A percentile compares a stretch with the other conserved stretches of the same genome.
These are phyloP conservation scores for Dactylellina cionopaga DNA, from an alignment of 2,329 filamentous ascomycete genomes.

Conservation along the genomic window DNA sequence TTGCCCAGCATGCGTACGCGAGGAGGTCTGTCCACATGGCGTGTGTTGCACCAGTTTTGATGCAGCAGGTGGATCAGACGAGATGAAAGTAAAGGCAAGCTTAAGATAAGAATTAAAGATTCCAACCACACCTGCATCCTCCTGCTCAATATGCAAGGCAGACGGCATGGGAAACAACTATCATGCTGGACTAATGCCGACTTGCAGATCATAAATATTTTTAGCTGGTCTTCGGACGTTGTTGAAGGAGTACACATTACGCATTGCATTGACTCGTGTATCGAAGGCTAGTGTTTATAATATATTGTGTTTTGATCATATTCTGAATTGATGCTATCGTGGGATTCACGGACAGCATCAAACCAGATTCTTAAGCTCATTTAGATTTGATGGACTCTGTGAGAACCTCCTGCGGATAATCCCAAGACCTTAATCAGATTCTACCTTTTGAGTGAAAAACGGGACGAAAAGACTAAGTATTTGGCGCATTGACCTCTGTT, in stretches of 20 bases:
- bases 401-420: too few species aligned
- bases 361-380: too few species aligned
- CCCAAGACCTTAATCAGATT: too few species aligned
- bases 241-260: too few species aligned
- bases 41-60: conserved; percentile 41
- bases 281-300: too few species aligned
- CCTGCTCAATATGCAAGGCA: conserved; percentile 36
- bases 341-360: too few species aligned
- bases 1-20: conserved; percentile 48
- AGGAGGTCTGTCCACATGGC: conserved; percentile 46
- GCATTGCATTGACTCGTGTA: too few species aligned
- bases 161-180: conserved; percentile 5
- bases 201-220: conserved; percentile 4
- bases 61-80: conserved; percentile 43
- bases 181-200: not conserved
- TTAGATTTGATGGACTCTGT: too few species aligned
- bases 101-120: not conserved
- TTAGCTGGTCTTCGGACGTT: not conserved
- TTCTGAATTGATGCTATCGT: too few species aligned
- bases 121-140: conserved; percentile 26
- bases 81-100: conserved; percentile 22
- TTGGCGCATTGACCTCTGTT: conserved; percentile 48
- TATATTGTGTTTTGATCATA: too few species aligned
- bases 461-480: conserved; percentile 2
- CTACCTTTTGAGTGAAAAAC: not conserved